Evolutionary conservation across 2,329 filamentous ascomycete species (phyloP).

Genomic region (Calonectria hawksworthii): DNA sequence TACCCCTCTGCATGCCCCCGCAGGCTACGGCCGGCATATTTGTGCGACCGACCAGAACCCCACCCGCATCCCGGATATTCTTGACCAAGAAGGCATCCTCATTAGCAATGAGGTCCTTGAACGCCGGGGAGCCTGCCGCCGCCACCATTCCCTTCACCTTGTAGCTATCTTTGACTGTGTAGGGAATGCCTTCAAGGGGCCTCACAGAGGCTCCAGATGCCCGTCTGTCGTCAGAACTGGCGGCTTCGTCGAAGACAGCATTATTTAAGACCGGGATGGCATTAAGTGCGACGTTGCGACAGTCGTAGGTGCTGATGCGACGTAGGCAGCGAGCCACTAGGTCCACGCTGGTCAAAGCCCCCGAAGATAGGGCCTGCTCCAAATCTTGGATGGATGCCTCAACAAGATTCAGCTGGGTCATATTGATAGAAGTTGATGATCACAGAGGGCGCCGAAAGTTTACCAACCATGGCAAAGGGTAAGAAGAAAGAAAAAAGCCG

Average conservation of each 20-base stretch:
- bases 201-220: constrained; percentile 15
- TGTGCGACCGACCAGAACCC: constrained; percentile 59
- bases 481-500: not conserved
- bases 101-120: constrained; percentile 62
- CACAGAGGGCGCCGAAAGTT: not conserved
- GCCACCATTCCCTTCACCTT: constrained; percentile 66
- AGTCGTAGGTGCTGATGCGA: constrained; percentile 44
- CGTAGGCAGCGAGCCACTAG: constrained; percentile 42
- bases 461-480: not conserved
- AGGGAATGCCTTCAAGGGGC: constrained; percentile 67
- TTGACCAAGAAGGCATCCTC: constrained; percentile 66
- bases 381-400: constrained; percentile 45
- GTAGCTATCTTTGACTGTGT: constrained; percentile 70
- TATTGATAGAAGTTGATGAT: not conserved
- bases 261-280: constrained; percentile 46
- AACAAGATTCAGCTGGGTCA: constrained; percentile 35
- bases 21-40: constrained; percentile 71
- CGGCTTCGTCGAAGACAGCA: constrained; percentile 44
- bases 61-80: constrained; percentile 55
- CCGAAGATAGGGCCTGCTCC: constrained; percentile 37
- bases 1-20: constrained; percentile 70
- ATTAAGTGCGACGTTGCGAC: constrained; percentile 40
- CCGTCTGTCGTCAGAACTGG: constrained; percentile 42
- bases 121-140: constrained; percentile 67
- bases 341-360: constrained; percentile 44